A percentile compares a stretch with the other conserved stretches of the same genome.
phyloP scores from a whole-genome alignment of 345 rosid species.

The Lepidium sativum region DNA sequence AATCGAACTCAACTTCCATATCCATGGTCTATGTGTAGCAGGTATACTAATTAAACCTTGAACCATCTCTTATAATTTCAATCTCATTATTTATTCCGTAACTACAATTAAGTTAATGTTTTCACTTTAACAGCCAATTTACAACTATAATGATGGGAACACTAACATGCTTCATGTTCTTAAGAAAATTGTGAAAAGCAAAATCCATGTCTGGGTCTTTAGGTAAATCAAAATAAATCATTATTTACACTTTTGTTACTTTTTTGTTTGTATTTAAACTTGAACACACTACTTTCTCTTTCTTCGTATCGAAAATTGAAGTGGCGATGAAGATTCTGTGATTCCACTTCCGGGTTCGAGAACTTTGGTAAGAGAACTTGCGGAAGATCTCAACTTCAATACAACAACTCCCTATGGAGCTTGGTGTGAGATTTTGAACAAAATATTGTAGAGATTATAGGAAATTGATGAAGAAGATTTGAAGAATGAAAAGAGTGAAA shows the following conservation, averaged over 20 bases:
- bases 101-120: background rate
- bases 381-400: slow-evolving; percentile 50
- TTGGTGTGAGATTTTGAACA: too few relatives aligned
- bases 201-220: slow-evolving; percentile 74
- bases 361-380: slow-evolving; percentile 67
- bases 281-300: background rate
- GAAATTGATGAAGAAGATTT: too few relatives aligned
- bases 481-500: too few relatives aligned
- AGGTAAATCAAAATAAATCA: slow-evolving; percentile 33
- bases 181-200: slow-evolving; percentile 49
- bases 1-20: slow-evolving; percentile 61
- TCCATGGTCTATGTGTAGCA: slow-evolving; percentile 77
- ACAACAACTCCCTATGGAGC: slow-evolving; percentile 63
- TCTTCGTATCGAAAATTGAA: slow-evolving; percentile 12
- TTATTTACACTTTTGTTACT: background rate
- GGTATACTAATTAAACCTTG: slow-evolving; percentile 18
- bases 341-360: slow-evolving; percentile 76
- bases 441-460: too few relatives aligned
- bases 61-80: background rate
- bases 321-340: slow-evolving; percentile 89
- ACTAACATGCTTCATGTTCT: slow-evolving; percentile 69
- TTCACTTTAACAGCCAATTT: slow-evolving; percentile 34
- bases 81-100: background rate
- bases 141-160: slow-evolving; percentile 47
- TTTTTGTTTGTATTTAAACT: background rate